Percentiles rank a stretch among this genome's conserved stretches.
phyloP scores from a whole-genome alignment of 805 yeast species.

The Ogataea salicorniae region DNA sequence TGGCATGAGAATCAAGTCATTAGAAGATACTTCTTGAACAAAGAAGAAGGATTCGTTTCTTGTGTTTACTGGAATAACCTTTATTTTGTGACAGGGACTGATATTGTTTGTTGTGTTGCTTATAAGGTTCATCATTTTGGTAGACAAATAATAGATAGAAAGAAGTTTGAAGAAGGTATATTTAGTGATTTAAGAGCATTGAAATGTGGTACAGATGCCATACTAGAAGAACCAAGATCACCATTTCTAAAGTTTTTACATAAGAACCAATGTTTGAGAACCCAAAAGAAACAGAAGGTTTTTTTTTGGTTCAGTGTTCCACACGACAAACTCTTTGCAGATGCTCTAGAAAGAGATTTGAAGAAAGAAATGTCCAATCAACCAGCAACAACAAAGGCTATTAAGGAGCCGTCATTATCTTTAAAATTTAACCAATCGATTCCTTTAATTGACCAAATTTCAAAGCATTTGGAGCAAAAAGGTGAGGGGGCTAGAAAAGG shows the following conservation, averaged over 20 bases:
- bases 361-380: conserved; percentile 65
- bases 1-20: conserved; percentile 90
- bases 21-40: conserved; percentile 76
- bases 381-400: conserved; percentile 66
- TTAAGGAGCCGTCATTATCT: conserved; percentile 72
- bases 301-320: conserved; percentile 96
- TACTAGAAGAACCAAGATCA: conserved; percentile 82
- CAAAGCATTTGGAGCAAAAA: conserved; percentile 16
- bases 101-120: conserved; percentile 86
- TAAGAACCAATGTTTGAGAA: conserved; percentile 80
- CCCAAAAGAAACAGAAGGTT: conserved; percentile 95
- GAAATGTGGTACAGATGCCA: conserved; percentile 83
- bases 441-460: conserved; percentile 52
- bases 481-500: conserved; percentile 10
- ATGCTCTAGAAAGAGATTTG: conserved; percentile 88
- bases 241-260: conserved; percentile 78
- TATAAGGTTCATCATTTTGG: conserved; percentile 90
- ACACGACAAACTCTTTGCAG: conserved; percentile 86
- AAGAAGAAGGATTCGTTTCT: conserved; percentile 86
- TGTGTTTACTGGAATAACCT: conserved; percentile 91
- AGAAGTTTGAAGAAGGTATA: conserved; percentile 95
- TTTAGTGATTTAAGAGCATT: conserved; percentile 85
- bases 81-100: conserved; percentile 91
- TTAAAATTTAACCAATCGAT: conserved; percentile 57
- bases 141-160: conserved; percentile 73